Evolutionary conservation across 192 early-diverging fungal genomes (phyloP), one percentile per base, ranked within the genome.

Genomic region (Allomyces javanicus): DNA sequence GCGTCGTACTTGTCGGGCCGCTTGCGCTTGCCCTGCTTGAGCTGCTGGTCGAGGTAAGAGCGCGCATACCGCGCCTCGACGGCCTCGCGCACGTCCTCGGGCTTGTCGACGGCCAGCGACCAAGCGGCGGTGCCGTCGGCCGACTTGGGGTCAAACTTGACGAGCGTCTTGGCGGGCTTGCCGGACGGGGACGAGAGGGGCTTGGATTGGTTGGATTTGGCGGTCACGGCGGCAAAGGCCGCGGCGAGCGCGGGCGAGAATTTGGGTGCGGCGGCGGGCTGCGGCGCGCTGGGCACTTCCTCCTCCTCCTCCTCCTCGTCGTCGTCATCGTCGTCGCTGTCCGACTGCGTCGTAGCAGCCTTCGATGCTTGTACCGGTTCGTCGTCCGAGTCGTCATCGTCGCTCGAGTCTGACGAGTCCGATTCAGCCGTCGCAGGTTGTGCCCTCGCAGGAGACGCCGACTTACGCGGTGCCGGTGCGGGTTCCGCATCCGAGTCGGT

Each of bases 1-100:
- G 82, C 65, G 66, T 89, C 85, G 62, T 84, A 86, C 1, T 68
- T 62, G 66, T 79, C 77, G 11, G 74, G 72, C 23, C 75, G 68
- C 61, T 72, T 75, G 10, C 76, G 75, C 50, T 79, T 83, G 58
- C 75, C 78, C 61, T 79, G 77, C 44, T 74, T 76, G 10, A 79
- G 64, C 9, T 75, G 50, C 27, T 74, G 71, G 44, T 72, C 69
- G 24, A 75, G 67, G 4, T 67, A 67, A 25, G 72, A 72, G 12
- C 72, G 65, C 19, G 67, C 58, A 24, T 62, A 43, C 14, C 66
- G 27, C 27, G 71, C 66, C 12, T 63, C 66, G 26, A 50, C 67
- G n/a, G 73, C 71, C 33, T 71, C 70, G 33, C 33, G 33, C 33
- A 9, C 33, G 7, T 40, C 33, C 33, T 40, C 33, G 33, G 33